A percentile compares a stretch with the other conserved stretches of the same genome.
Evolutionary conservation across 75 land plant genomes (phyloP).

Genomic region (Picea sitchensis): DNA sequence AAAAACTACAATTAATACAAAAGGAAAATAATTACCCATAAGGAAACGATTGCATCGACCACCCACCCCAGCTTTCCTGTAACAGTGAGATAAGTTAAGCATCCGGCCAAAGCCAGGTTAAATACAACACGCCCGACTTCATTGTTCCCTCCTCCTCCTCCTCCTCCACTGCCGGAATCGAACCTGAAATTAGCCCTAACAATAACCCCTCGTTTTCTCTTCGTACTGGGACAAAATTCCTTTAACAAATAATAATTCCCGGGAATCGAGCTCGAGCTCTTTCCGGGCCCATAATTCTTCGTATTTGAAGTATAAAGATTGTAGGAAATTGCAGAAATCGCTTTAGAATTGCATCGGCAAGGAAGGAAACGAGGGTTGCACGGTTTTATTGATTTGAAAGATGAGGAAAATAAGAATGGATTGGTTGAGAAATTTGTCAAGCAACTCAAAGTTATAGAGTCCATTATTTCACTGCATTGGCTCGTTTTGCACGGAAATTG

Average conservation of each 20-base stretch:
- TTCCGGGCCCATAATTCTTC: background rate
- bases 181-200: slow-evolving; percentile 37
- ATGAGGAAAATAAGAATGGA: background rate
- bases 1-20: too few species aligned
- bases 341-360: background rate
- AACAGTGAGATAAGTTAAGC: slow-evolving; percentile 78
- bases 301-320: background rate
- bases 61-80: slow-evolving; percentile 93
- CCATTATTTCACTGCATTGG: background rate
- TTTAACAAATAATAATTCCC: background rate
- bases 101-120: slow-evolving; percentile 74
- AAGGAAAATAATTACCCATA: slow-evolving; percentile 54
- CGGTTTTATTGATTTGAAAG: background rate
- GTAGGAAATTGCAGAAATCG: background rate
- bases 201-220: slow-evolving; percentile 19
- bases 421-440: background rate
- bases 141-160: slow-evolving; percentile 45
- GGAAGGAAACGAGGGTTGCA: background rate
- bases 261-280: background rate
- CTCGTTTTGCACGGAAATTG: too few species aligned
- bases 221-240: background rate
- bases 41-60: slow-evolving; percentile 75
- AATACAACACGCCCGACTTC: slow-evolving; percentile 48
- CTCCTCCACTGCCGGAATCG: slow-evolving; percentile 40
- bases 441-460: background rate